phyloP scores from a whole-genome alignment of 441 rosid genomes.

The Mallotus repandus region DNA sequence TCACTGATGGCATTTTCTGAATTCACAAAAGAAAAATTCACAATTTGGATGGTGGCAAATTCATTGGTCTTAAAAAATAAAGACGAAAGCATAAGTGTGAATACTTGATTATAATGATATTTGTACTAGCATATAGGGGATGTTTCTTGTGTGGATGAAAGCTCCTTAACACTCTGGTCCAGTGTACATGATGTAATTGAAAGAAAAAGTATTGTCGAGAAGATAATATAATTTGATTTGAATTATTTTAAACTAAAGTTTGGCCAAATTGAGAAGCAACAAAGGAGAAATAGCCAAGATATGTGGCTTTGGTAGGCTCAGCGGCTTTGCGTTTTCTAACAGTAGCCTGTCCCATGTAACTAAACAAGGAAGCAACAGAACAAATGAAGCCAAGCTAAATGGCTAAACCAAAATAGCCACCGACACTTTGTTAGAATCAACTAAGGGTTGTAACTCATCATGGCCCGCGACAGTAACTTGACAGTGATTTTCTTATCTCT shows the following conservation, averaged over 20 bases:
- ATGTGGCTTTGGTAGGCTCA: too few species aligned
- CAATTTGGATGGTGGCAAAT: neutral
- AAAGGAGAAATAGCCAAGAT: neutral
- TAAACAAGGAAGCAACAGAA: too few species aligned
- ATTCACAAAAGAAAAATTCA: neutral
- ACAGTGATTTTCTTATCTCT: neutral
- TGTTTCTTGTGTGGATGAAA: neutral
- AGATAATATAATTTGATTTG: neutral
- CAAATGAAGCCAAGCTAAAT: neutral
- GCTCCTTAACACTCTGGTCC: neutral
- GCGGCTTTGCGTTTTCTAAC: too few species aligned
- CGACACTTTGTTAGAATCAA: conserved; percentile 3
- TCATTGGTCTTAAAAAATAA: neutral
- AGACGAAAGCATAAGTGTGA: neutral
- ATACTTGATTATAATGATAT: neutral
- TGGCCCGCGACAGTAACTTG: neutral
- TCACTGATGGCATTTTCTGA: neutral
- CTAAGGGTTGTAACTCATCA: neutral
- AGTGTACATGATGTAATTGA: neutral
- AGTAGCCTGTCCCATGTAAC: too few species aligned
- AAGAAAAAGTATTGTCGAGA: neutral
- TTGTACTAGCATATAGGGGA: neutral
- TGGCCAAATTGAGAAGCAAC: neutral
- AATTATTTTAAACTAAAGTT: neutral
- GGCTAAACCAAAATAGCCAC: neutral